These are phyloP conservation scores for Ajuga reptans DNA, from an alignment of 305 asterid genomes.

Conservation along the genomic window DNA sequence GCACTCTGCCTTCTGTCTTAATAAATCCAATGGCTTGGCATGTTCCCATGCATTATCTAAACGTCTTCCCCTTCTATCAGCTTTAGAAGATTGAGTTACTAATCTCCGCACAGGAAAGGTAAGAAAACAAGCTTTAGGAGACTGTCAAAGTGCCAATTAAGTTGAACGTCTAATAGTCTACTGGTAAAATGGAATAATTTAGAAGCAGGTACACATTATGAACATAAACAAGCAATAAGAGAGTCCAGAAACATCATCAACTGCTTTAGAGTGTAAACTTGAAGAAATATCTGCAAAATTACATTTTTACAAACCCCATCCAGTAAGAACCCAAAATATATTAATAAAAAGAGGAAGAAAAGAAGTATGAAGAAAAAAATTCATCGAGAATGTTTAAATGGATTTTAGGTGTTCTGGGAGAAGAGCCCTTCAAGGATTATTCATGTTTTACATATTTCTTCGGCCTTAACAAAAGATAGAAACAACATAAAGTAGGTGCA, in stretches of 20 bases:
- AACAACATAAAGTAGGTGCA: background rate
- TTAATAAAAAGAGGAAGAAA: background rate
- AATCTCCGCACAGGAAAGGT: constrained; percentile 12
- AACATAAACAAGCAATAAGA: background rate
- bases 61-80: constrained; percentile 34
- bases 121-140: constrained; percentile 12
- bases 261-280: background rate
- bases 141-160: background rate
- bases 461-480: background rate
- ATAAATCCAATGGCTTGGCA: constrained; percentile 31
- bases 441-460: background rate
- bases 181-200: background rate
- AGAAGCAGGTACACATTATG: background rate
- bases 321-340: background rate
- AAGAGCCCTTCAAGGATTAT: background rate
- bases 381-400: background rate
- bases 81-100: constrained; percentile 22
- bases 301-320: background rate
- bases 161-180: background rate
- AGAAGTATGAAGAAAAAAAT: background rate
- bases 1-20: constrained; percentile 46
- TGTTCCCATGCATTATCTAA: constrained; percentile 42
- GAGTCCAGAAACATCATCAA: background rate
- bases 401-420: too few species aligned
- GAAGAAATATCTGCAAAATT: background rate